These are phyloP conservation scores for Boletus coccyginus DNA, from an alignment of 768 basidiomycete species.

Conservation along the genomic window DNA sequence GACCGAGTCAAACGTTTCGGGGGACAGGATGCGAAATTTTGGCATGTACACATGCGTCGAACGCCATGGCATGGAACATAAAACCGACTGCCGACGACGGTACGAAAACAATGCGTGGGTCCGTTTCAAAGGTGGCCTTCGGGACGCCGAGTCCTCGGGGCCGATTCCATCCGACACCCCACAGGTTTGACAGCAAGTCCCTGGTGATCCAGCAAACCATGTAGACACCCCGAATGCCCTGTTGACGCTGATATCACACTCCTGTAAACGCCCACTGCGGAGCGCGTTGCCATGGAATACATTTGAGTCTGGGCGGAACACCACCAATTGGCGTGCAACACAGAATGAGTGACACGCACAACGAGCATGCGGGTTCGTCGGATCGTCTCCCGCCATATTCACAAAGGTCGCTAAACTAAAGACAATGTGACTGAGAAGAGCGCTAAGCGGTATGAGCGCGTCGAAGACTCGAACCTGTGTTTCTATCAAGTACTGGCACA, in stretches of 20 bases:
- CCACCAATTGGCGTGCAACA: background rate
- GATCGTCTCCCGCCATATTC: constrained; percentile 22
- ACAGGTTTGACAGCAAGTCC: constrained; percentile 23
- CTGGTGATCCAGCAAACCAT: constrained; percentile 25
- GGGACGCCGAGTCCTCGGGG: constrained; percentile 17
- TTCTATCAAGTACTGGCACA: too few species aligned
- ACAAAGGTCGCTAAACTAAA: constrained; percentile 37
- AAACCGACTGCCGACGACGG: background rate
- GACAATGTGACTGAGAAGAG: constrained; percentile 47
- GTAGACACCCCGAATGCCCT: background rate
- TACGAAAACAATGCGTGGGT: constrained; percentile 14
- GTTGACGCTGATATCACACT: constrained; percentile 11
- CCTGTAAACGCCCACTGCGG: constrained; percentile 15
- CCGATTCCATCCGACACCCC: constrained; percentile 31
- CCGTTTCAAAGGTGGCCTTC: constrained; percentile 1
- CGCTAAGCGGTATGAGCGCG: constrained; percentile 41
- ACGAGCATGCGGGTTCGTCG: constrained; percentile 7
- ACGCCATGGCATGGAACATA: constrained; percentile 9
- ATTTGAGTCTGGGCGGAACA: constrained; percentile 11
- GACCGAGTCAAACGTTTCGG: constrained; percentile 35
- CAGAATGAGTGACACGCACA: constrained; percentile 13
- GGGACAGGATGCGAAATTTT: constrained; percentile 34
- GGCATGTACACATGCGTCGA: constrained; percentile 12
- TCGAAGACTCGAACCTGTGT: constrained; percentile 44
- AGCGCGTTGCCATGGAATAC: constrained; percentile 13